phyloP scores from a whole-genome alignment of 352 stramenopile genomes.

The Phytopythium sindhum region DNA sequence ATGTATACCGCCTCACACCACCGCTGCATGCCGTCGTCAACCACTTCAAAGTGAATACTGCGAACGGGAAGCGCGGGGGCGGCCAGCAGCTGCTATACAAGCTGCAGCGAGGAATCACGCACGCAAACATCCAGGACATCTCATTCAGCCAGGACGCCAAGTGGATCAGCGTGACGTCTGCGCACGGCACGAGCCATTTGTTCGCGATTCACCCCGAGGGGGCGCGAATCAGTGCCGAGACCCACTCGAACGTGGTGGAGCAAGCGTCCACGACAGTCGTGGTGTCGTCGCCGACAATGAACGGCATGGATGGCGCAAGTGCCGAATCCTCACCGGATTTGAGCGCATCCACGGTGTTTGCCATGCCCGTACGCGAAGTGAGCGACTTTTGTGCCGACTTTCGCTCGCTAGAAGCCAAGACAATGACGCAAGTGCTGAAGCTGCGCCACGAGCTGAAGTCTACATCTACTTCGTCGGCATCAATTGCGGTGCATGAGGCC shows the following conservation, averaged over 20 bases:
- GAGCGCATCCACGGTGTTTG: conserved; percentile 13
- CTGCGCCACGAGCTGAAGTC: conserved; percentile 60
- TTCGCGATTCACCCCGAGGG: conserved; percentile 80
- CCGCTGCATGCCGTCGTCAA: conserved; percentile 42
- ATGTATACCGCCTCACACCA: conserved; percentile 76
- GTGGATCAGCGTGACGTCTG: conserved; percentile 84
- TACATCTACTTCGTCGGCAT: neutral
- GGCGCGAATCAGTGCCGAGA: conserved; percentile 59
- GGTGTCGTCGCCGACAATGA: neutral
- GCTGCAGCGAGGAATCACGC: conserved; percentile 83
- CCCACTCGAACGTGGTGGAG: conserved; percentile 47
- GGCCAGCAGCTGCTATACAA: conserved; percentile 76
- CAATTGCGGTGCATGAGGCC: conserved; percentile 1
- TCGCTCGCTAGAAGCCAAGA: conserved; percentile 58
- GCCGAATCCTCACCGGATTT: conserved; percentile 1
- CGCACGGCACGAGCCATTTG: conserved; percentile 82
- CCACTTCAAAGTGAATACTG: conserved; percentile 3
- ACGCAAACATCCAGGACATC: conserved; percentile 81
- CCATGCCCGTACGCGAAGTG: conserved; percentile 34
- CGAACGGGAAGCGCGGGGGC: neutral
- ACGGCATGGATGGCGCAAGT: neutral
- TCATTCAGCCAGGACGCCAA: conserved; percentile 81
- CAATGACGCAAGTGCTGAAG: conserved; percentile 65
- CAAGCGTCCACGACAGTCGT: conserved; percentile 1
- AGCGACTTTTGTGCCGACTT: conserved; percentile 75